phyloP scores from a whole-genome alignment of 768 basidiomycete genomes.

The Lanmaoa pseudosensibilis region DNA sequence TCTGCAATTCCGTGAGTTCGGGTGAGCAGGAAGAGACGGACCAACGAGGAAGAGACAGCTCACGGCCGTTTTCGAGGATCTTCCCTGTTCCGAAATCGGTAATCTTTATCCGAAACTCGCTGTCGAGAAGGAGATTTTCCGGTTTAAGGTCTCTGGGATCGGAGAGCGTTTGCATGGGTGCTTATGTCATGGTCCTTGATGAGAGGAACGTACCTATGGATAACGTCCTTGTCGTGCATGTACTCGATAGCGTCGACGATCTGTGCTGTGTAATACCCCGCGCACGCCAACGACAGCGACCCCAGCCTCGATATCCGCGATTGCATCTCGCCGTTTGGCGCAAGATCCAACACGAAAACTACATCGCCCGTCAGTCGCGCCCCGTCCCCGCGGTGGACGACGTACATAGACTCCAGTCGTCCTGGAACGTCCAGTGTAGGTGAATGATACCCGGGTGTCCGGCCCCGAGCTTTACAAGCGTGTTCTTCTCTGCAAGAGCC shows the following conservation, averaged over 20 bases:
- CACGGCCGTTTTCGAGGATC: slow-evolving; percentile 58
- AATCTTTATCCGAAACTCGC: slow-evolving; percentile 84
- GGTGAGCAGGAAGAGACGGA: slow-evolving; percentile 2
- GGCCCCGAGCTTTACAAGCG: slow-evolving; percentile 60
- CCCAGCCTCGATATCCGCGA: slow-evolving; percentile 71
- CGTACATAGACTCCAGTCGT: slow-evolving; percentile 81
- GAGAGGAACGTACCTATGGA: slow-evolving; percentile 62
- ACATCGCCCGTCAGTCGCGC: slow-evolving; percentile 10
- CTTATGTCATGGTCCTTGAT: slow-evolving; percentile 9
- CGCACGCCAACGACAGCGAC: slow-evolving; percentile 77
- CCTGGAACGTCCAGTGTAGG: slow-evolving; percentile 83
- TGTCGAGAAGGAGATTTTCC: slow-evolving; percentile 89
- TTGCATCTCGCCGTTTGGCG: slow-evolving; percentile 77
- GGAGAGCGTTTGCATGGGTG: background rate
- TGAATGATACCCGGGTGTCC: slow-evolving; percentile 82
- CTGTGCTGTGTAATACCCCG: slow-evolving; percentile 86
- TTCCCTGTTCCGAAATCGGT: slow-evolving; percentile 97
- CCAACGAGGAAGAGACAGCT: slow-evolving; percentile 22
- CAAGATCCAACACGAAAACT: slow-evolving; percentile 82
- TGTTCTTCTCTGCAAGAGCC: slow-evolving; percentile 79
- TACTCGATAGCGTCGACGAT: slow-evolving; percentile 85
- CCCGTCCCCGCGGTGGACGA: slow-evolving; percentile 8
- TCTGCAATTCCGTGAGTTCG: slow-evolving; percentile 32
- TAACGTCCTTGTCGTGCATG: slow-evolving; percentile 88
- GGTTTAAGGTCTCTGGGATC: slow-evolving; percentile 69